Conservation (phyloP, 257 asterid species). For the Anisodus tanguticus region DNA sequence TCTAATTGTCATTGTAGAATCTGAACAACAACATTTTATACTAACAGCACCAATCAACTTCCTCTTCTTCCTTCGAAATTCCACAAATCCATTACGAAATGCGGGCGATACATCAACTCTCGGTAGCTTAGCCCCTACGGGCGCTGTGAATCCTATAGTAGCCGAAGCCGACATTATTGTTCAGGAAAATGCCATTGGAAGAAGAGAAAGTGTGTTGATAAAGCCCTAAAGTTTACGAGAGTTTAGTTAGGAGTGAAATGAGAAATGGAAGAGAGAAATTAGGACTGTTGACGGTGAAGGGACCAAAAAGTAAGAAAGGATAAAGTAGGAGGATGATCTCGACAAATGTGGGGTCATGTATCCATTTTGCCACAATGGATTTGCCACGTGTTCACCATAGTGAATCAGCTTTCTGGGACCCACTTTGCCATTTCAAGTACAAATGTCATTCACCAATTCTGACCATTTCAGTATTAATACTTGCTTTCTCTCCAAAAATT, state of each 20-base stretch:
- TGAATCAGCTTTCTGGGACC: constrained; percentile 25
- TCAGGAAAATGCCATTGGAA: constrained; percentile 40
- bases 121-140: constrained; percentile 41
- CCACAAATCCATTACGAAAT: constrained; percentile 37
- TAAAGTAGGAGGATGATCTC: constrained; percentile 1
- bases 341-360: constrained; percentile 21
- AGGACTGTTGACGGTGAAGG: neutral
- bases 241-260: neutral
- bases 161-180: constrained; percentile 47
- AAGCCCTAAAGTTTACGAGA: neutral
- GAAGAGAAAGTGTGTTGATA: neutral
- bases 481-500: neutral
- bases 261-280: neutral
- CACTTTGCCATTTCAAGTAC: neutral
- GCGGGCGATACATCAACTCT: constrained; percentile 43
- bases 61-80: constrained; percentile 57
- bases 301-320: constrained; percentile 1
- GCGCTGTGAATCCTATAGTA: constrained; percentile 55
- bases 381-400: constrained; percentile 20
- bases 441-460: too few species aligned
- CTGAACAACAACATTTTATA: constrained; percentile 62
- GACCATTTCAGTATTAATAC: neutral
- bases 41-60: constrained; percentile 40
- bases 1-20: constrained; percentile 44
- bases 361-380: constrained; percentile 24